Conservation (phyloP, 352 stramenopile species). For the Detonula confervacea region DNA sequence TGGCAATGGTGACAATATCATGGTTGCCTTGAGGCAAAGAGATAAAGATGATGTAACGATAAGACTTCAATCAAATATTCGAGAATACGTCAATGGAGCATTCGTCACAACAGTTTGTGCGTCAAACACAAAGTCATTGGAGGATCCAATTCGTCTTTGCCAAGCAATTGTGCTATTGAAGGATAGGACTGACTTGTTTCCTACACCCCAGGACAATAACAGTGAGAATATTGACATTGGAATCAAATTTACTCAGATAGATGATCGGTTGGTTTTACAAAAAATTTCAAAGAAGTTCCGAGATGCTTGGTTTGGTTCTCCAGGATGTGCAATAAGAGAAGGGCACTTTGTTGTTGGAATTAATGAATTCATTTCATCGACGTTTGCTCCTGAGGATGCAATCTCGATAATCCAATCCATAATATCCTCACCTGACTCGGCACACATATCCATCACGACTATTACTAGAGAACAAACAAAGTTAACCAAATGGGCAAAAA, state of each 20-base stretch:
- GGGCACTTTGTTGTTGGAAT: slow-evolving; percentile 25
- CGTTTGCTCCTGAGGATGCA: slow-evolving; percentile 19
- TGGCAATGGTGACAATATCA: background rate
- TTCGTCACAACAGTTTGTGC: slow-evolving; percentile 13
- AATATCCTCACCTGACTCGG: slow-evolving; percentile 4
- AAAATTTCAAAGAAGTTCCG: slow-evolving; percentile 13
- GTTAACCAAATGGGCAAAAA: slow-evolving; percentile 18
- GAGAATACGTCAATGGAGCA: background rate
- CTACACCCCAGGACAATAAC: background rate
- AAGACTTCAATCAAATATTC: slow-evolving; percentile 1
- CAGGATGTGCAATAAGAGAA: slow-evolving; percentile 34
- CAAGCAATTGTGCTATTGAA: slow-evolving; percentile 27
- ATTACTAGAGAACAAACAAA: slow-evolving; percentile 2
- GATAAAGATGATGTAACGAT: slow-evolving; percentile 7
- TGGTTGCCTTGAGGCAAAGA: background rate
- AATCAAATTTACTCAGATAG: slow-evolving; percentile 24
- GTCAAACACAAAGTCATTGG: background rate
- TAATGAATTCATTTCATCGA: slow-evolving; percentile 30
- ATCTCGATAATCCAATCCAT: slow-evolving; percentile 22
- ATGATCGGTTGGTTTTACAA: slow-evolving; percentile 14
- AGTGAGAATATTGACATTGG: slow-evolving; percentile 16
- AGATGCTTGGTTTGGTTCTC: slow-evolving; percentile 14
- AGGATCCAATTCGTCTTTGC: slow-evolving; percentile 8
- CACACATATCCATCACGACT: slow-evolving; percentile 23
- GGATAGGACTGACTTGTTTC: slow-evolving; percentile 8